Conservation (phyloP, 495 filamentous ascomycete genomes). For the Hypoxylon fuscum region DNA sequence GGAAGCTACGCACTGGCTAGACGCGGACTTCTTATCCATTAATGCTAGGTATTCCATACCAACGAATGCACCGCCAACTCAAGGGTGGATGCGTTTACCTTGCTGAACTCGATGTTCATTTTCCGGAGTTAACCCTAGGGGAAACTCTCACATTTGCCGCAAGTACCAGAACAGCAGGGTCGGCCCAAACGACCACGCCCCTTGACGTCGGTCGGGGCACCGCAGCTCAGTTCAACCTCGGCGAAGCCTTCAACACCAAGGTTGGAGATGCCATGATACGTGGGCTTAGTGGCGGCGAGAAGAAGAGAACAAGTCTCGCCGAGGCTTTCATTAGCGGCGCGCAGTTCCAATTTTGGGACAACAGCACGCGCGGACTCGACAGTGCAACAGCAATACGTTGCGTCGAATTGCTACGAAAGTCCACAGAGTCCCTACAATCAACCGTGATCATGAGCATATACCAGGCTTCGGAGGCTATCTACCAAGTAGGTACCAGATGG, state of each 20-base stretch:
- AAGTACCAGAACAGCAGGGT: constrained; percentile 3
- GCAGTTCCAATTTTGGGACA: constrained; percentile 55
- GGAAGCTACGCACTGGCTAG: constrained; percentile 1
- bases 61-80: constrained; percentile 60
- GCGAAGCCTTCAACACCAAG: constrained; percentile 75
- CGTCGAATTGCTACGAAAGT: constrained; percentile 55
- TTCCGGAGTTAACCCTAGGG: constrained; percentile 67
- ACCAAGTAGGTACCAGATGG: constrained; percentile 51
- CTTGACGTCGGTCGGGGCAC: constrained; percentile 57
- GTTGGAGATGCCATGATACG: constrained; percentile 81
- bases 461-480: constrained; percentile 75
- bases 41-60: constrained; percentile 43
- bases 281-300: constrained; percentile 67
- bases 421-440: constrained; percentile 60
- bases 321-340: constrained; percentile 47
- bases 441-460: constrained; percentile 75
- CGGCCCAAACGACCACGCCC: constrained; percentile 41
- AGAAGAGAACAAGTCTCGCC: constrained; percentile 58
- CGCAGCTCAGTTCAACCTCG: constrained; percentile 73
- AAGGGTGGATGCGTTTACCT: constrained; percentile 69
- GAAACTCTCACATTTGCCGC: constrained; percentile 67
- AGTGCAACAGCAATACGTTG: constrained; percentile 61
- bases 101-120: constrained; percentile 68
- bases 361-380: constrained; percentile 64
- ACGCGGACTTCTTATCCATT: constrained; percentile 45